phyloP scores from a whole-genome alignment of 176 grass and related monocot genomes.

The Cenchrus americanus region DNA sequence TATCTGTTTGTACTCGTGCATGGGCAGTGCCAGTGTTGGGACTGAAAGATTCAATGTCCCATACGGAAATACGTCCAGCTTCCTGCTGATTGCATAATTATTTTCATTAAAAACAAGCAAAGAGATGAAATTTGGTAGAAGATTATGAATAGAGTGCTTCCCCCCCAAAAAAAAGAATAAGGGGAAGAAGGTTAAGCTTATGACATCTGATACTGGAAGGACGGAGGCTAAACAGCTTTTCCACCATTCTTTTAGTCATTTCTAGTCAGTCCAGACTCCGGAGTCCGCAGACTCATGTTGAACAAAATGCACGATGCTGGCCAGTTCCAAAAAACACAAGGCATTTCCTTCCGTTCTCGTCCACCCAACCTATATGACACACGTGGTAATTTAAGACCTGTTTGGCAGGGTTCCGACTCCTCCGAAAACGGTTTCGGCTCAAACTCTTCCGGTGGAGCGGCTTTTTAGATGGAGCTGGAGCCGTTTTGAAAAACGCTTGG shows the following conservation, averaged over 20 bases:
- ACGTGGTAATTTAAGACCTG: not conserved
- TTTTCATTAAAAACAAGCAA: not conserved
- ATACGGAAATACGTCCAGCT: not conserved
- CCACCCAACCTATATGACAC: not conserved
- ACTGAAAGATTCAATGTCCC: slow-evolving; percentile 5
- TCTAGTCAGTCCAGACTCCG: not conserved
- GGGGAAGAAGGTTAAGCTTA: not conserved
- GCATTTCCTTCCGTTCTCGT: not conserved
- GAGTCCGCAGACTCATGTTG: not conserved
- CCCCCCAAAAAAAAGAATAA: not conserved
- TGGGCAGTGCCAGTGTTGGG: not conserved
- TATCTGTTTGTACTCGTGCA: not conserved
- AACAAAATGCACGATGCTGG: not conserved
- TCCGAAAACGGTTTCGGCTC: too few relatives aligned
- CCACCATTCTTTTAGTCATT: not conserved
- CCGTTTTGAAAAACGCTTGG: too few relatives aligned
- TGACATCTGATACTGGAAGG: not conserved
- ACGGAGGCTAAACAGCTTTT: not conserved
- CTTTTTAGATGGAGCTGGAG: too few relatives aligned
- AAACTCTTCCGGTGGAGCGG: too few relatives aligned
- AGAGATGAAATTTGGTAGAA: not conserved
- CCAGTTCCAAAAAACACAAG: not conserved
- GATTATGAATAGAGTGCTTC: not conserved
- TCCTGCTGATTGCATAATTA: not conserved
- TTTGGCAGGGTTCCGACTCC: too few relatives aligned